These are phyloP conservation scores for Claviceps africana DNA, from an alignment of 2,329 filamentous ascomycete genomes.

Conservation along the genomic window DNA sequence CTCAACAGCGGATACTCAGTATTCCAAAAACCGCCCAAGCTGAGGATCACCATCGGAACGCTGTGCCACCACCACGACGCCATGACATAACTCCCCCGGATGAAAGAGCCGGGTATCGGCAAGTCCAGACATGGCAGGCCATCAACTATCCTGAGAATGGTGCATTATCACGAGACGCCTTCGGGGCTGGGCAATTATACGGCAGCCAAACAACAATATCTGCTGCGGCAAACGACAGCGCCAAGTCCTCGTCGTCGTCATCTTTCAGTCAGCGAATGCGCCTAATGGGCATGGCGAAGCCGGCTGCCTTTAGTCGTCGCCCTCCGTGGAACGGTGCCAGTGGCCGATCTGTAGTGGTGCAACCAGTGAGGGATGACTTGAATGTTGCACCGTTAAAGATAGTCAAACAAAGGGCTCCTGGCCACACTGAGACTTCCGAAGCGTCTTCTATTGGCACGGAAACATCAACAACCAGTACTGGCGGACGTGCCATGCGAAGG, in stretches of 20 bases:
- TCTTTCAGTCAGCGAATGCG: constrained; percentile 22
- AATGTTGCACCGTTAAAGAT: constrained; percentile 42
- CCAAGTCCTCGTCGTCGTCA: constrained; percentile 13
- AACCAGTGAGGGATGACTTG: constrained; percentile 48
- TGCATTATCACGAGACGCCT: not conserved
- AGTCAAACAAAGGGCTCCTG: constrained; percentile 27
- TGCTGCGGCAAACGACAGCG: constrained; percentile 10
- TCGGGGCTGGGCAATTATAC: not conserved
- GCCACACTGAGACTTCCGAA: constrained; percentile 8
- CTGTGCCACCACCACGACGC: not conserved
- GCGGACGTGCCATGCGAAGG: constrained; percentile 20
- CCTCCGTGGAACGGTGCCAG: constrained; percentile 62
- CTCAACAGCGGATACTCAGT: constrained; percentile 5
- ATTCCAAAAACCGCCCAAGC: not conserved
- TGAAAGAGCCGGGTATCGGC: constrained; percentile 1
- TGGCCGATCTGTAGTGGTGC: constrained; percentile 50
- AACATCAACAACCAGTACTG: constrained; percentile 14
- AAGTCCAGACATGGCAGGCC: not conserved
- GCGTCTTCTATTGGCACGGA: constrained; percentile 17
- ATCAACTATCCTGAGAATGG: not conserved
- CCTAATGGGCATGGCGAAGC: constrained; percentile 21
- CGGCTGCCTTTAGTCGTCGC: constrained; percentile 26
- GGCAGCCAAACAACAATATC: constrained; percentile 9
- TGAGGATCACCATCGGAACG: not conserved
- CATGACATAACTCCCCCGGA: not conserved